A percentile compares a stretch with the other conserved stretches of the same genome.
phyloP scores from a whole-genome alignment of 164 flowering plant species.

The Protea cynaroides region DNA sequence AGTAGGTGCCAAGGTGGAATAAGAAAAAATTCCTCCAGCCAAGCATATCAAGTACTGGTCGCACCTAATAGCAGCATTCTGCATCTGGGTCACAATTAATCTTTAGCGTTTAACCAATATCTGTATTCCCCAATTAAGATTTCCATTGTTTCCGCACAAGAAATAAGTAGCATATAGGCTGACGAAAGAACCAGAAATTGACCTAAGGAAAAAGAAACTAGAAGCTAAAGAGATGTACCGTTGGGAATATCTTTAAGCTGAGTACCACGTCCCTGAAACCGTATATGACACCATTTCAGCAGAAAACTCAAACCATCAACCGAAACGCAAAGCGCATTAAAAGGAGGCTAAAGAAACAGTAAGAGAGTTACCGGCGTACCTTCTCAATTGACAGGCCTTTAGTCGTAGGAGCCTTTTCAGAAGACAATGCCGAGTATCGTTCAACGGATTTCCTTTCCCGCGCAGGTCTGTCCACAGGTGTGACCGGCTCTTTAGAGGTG shows the following conservation, averaged over 20 bases:
- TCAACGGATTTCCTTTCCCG: slow-evolving; percentile 68
- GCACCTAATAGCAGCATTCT: too few species aligned
- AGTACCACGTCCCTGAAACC: slow-evolving; percentile 63
- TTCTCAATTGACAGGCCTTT: slow-evolving; percentile 55
- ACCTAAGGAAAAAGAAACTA: not conserved
- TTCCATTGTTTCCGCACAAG: not conserved
- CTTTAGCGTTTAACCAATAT: too few species aligned
- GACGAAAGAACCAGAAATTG: not conserved
- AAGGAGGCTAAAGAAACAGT: not conserved
- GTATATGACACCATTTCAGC: not conserved
- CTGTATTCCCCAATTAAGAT: not conserved
- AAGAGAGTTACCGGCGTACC: slow-evolving; percentile 30
- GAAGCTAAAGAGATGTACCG: slow-evolving; percentile 31
- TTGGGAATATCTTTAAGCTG: slow-evolving; percentile 77
- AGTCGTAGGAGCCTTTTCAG: slow-evolving; percentile 20
- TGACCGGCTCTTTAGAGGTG: slow-evolving; percentile 2
- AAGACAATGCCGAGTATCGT: slow-evolving; percentile 40
- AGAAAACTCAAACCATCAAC: not conserved
- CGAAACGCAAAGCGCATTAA: not conserved
- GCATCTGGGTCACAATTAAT: too few species aligned
- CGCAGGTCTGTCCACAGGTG: slow-evolving; percentile 19
- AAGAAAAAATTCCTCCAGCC: too few species aligned
- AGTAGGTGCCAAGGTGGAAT: too few species aligned
- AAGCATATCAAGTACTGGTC: too few species aligned
- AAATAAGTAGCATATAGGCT: not conserved